These are phyloP conservation scores for Heliamphora exappendiculata DNA, from an alignment of 148 eudicot genomes.

Conservation along the genomic window DNA sequence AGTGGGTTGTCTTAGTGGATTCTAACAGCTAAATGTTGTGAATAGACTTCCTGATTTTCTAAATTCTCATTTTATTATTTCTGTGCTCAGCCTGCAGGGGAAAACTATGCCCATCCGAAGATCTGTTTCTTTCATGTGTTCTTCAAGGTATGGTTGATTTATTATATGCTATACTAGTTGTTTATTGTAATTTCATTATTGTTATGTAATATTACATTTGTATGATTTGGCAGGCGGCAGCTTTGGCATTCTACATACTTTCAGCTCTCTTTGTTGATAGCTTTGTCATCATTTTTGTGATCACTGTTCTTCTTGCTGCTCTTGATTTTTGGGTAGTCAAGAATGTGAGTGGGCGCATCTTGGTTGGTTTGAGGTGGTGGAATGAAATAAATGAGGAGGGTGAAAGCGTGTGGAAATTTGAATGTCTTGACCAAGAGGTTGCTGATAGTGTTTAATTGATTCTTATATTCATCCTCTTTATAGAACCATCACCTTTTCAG, in stretches of 20 bases:
- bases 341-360: slow-evolving; percentile 95
- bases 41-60: neutral
- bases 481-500: neutral
- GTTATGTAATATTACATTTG: slow-evolving; percentile 1
- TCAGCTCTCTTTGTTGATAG: slow-evolving; percentile 75
- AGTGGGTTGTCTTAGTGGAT: neutral
- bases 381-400: slow-evolving; percentile 89
- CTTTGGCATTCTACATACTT: slow-evolving; percentile 90
- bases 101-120: slow-evolving; percentile 79
- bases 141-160: slow-evolving; percentile 54
- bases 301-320: slow-evolving; percentile 82
- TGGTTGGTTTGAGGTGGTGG: slow-evolving; percentile 99
- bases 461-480: neutral
- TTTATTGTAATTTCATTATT: neutral
- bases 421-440: slow-evolving; percentile 98
- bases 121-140: slow-evolving; percentile 91
- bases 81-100: slow-evolving; percentile 51
- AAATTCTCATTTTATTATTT: slow-evolving; percentile 7
- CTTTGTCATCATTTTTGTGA: slow-evolving; percentile 91
- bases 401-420: slow-evolving; percentile 94
- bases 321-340: slow-evolving; percentile 99
- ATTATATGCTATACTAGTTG: neutral
- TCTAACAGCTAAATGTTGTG: neutral
- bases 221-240: slow-evolving; percentile 57
- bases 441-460: slow-evolving; percentile 14